Percentiles rank a stretch among this genome's conserved stretches.
Conservation (phyloP, 176 grass and related monocot genomes). For the Cocos nucifera region DNA sequence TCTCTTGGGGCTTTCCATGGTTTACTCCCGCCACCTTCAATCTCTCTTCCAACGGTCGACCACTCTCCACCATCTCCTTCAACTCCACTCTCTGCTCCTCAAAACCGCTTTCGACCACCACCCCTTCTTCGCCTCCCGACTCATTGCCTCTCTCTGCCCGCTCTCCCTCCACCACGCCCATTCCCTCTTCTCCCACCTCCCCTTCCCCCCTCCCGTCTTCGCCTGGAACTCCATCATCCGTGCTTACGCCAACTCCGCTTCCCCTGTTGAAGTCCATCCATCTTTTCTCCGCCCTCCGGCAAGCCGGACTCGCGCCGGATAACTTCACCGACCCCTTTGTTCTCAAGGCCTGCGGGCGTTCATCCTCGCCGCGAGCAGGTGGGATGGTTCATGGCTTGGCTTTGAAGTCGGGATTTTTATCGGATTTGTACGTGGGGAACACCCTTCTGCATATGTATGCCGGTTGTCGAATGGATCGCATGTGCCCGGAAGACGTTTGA, state of each 20-base stretch:
- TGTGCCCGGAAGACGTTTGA: constrained; percentile 15
- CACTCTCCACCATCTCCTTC: constrained; percentile 12
- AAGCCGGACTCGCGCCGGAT: not conserved
- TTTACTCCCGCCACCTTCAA: constrained; percentile 2
- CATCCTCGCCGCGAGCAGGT: constrained; percentile 1
- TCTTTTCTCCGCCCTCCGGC: constrained; percentile 14
- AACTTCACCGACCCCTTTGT: constrained; percentile 18
- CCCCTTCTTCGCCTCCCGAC: constrained; percentile 3
- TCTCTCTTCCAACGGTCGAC: constrained; percentile 13
- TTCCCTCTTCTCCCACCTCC: constrained; percentile 4
- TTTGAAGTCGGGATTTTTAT: constrained; percentile 8
- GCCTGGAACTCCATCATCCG: constrained; percentile 17
- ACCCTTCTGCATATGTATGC: constrained; percentile 11
- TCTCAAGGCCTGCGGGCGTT: constrained; percentile 20
- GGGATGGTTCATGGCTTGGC: constrained; percentile 10
- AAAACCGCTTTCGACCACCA: constrained; percentile 18
- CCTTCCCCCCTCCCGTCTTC: constrained; percentile 5
- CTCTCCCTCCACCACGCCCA: constrained; percentile 6
- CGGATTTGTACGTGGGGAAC: constrained; percentile 18
- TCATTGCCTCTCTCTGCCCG: constrained; percentile 4
- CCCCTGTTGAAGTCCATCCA: constrained; percentile 12
- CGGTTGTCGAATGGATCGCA: not conserved
- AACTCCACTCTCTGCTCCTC: constrained; percentile 25
- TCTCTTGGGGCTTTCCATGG: not conserved
- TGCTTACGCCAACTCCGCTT: constrained; percentile 9